These are phyloP conservation scores for Ophiostoma sp. DNA, from an alignment of 2,329 filamentous ascomycete species.

Conservation along the genomic window DNA sequence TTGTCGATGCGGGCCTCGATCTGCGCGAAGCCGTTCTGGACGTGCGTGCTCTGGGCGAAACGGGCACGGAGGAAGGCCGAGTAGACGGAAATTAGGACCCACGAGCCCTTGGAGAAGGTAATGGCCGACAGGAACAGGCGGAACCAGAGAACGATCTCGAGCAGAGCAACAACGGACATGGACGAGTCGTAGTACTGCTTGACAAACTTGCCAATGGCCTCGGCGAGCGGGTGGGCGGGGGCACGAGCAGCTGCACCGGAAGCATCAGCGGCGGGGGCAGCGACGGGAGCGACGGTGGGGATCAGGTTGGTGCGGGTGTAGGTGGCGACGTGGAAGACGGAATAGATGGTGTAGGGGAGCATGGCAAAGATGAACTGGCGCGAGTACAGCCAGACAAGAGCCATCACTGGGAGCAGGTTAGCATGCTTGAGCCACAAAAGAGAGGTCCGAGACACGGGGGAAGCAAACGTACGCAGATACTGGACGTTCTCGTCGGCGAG, in stretches of 20 bases:
- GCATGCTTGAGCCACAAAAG: constrained; percentile 9
- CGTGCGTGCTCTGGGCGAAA: constrained; percentile 83
- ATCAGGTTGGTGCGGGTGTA: constrained; percentile 93
- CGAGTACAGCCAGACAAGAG: constrained; percentile 87
- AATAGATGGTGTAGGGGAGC: constrained; percentile 93
- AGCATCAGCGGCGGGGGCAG: constrained; percentile 47
- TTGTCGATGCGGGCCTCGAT: constrained; percentile 73
- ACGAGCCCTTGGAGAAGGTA: constrained; percentile 83
- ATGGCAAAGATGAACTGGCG: constrained; percentile 86
- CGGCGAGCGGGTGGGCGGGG: constrained; percentile 62
- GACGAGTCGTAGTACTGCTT: constrained; percentile 96
- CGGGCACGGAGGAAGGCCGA: constrained; percentile 87
- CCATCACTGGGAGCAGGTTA: constrained; percentile 61
- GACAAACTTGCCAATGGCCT: constrained; percentile 85
- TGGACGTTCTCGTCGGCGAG: constrained; percentile 92
- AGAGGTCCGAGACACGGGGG: background rate
- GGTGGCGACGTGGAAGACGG: constrained; percentile 94
- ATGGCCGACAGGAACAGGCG: constrained; percentile 75
- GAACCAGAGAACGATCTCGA: constrained; percentile 84
- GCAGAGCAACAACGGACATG: constrained; percentile 84
- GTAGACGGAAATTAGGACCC: constrained; percentile 82
- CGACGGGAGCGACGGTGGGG: constrained; percentile 71
- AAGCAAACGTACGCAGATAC: constrained; percentile 68
- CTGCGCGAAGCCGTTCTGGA: constrained; percentile 74
- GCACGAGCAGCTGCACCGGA: constrained; percentile 44